Evolutionary conservation across 768 basidiomycete genomes (phyloP), one percentile per base, ranked within the genome.

Genomic region (Pulveroboletus sp.): DNA sequence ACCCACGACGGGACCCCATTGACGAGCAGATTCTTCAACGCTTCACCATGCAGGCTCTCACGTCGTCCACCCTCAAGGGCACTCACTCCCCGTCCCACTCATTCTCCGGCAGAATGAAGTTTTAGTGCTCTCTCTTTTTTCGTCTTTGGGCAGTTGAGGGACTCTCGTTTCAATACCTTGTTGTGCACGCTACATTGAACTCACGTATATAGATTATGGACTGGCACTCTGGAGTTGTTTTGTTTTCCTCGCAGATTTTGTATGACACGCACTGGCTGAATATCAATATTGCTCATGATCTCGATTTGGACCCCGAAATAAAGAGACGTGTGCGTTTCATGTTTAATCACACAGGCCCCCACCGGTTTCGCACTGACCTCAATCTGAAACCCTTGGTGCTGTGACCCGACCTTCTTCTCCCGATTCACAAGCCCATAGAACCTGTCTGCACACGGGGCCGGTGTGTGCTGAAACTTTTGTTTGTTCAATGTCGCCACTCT

Each of bases 21-120:
- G 85, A 86, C 58, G 84, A 85, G 56, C 79, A 81, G 49, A 69
- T 82, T 46, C 68, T 87, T 41, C 76, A 80, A 55, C 77, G 79
- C 21, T 81, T 87, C 58, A 70, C 74, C 34, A 70, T 62, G 4
- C 65, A 63, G 19, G 49, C 58, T 0, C 51, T 65, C 34, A 43
- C 63, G 8, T 57, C 55, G 41, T 45, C 57, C 17, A 34, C 52
- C 19, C 53, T 58, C 42, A 67, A 63, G 33, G 50, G 49, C 3
- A 11, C 51, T 5, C 54, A 57, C 47, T 45, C 63, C 1, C 59
- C 45, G 38, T 16, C 61, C 3, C 56, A 47, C 16, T 53, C 62
- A 24, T 55, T 60, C 56, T 64, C 65, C 5, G 58, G 61, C 17
- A 63, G 62, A 58, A 58, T 65, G 62, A 48, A 48, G 2, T 43